Evolutionary conservation across 805 yeast species (phyloP), one percentile per base, ranked within the genome.

Genomic region (Saturnispora diversa): DNA sequence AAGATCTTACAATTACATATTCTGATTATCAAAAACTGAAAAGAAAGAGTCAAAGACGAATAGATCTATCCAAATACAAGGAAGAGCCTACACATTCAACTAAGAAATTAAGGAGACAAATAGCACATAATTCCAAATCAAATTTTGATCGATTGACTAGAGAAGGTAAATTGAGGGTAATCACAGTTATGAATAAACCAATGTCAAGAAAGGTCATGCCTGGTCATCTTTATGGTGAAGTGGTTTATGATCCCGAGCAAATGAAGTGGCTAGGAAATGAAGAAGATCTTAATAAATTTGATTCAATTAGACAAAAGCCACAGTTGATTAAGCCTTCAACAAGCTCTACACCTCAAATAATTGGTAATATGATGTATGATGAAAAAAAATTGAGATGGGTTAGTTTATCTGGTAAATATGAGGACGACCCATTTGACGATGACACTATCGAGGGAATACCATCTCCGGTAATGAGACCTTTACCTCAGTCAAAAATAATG

Each of bases 191-290:
- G 43, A 59, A 58, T 4, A 53, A 47, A 24, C 50, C 47, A 17
- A 48, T 47, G 31, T 41, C 53, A 3, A 50, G 49, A 32, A 55
- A 56, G 37, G 53, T 51, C 6, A 42, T 55, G 31, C 53, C 56
- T 4, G 62, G 57, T 2, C 62, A 58, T 38, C 40, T 56, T 17
- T 57, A 54, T 34, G 64, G 65, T 4, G 62, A 63, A 28, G 76
- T 80, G 78, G 64, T 62, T 35, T 80, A 65, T 50, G 77, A 80
- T 47, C 69, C 78, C 1, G 56, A 57, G 12, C 62, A 66, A 35
- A 64, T 64, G 48, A 61, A 63, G 33, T 80, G 85, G 86, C 79
- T 74, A 49, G 84, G 84, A 4, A 78, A 79, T 50, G 81, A 79
- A 29, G 68, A 65, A 23, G 83, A 76, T 17, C 55, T 76, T 35